Percentiles rank a stretch among this genome's conserved stretches.
Evolutionary conservation across 1,284 basidiomycete genomes (phyloP).

Genomic region (Moniliella sp.): DNA sequence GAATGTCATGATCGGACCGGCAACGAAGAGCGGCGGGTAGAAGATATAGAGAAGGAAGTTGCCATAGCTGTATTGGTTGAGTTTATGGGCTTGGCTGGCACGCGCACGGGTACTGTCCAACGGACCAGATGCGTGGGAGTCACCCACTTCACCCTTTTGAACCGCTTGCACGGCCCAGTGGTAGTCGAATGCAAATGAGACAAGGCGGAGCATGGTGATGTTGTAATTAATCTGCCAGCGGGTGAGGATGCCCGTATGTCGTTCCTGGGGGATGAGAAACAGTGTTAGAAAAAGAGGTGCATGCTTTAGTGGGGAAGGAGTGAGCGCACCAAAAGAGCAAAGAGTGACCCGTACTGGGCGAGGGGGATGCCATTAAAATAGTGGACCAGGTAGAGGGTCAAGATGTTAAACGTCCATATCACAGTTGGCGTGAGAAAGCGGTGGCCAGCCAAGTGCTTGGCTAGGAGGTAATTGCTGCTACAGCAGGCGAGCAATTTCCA

Average conservation of each 20-base stretch:
- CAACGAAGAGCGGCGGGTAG: slow-evolving; percentile 83
- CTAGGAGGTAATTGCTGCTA: slow-evolving; percentile 49
- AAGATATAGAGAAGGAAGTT: slow-evolving; percentile 55
- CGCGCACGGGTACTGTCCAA: slow-evolving; percentile 11
- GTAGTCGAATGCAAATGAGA: slow-evolving; percentile 79
- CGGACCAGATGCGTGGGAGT: too few relatives aligned
- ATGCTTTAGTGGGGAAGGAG: neutral
- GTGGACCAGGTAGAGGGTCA: slow-evolving; percentile 58
- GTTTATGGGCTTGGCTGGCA: slow-evolving; percentile 6
- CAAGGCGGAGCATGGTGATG: slow-evolving; percentile 78
- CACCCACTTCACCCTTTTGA: slow-evolving; percentile 25
- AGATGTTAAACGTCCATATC: slow-evolving; percentile 58
- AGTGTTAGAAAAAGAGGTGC: neutral
- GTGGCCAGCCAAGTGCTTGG: slow-evolving; percentile 6
- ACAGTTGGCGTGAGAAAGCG: slow-evolving; percentile 40
- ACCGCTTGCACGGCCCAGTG: slow-evolving; percentile 47
- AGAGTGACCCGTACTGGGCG: slow-evolving; percentile 40
- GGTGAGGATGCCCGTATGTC: slow-evolving; percentile 48
- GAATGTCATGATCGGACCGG: slow-evolving; percentile 85
- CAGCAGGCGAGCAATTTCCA: slow-evolving; percentile 60
- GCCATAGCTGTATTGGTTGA: slow-evolving; percentile 40
- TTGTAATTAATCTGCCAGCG: slow-evolving; percentile 89
- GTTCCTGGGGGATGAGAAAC: slow-evolving; percentile 42
- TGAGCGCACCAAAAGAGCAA: slow-evolving; percentile 42
- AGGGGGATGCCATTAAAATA: slow-evolving; percentile 55